Evolutionary conservation across 805 yeast genomes (phyloP).

Genomic region (Ogataea thermomethanolica): DNA sequence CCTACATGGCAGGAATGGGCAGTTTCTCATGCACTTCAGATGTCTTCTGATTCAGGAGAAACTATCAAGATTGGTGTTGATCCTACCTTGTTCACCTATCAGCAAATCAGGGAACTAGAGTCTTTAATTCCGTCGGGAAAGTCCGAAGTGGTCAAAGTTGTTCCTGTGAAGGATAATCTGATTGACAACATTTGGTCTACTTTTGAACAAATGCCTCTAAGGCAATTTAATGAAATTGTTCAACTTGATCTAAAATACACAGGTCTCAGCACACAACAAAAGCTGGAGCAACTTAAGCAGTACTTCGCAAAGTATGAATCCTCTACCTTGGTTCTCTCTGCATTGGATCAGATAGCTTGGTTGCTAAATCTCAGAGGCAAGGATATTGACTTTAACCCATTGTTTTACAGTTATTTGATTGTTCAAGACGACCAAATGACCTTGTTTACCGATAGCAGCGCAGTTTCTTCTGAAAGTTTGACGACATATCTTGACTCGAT

Average conservation of each 20-base stretch:
- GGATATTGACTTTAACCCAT: constrained; percentile 54
- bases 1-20: constrained; percentile 61
- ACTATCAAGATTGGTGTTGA: constrained; percentile 41
- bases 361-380: constrained; percentile 68
- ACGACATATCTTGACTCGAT: constrained; percentile 39
- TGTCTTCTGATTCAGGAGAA: constrained; percentile 43
- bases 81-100: constrained; percentile 45
- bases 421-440: constrained; percentile 39
- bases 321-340: constrained; percentile 36
- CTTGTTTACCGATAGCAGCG: constrained; percentile 39
- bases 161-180: constrained; percentile 46
- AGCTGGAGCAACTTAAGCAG: constrained; percentile 46
- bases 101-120: constrained; percentile 33
- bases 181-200: constrained; percentile 47
- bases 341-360: constrained; percentile 90
- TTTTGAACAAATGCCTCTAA: constrained; percentile 60
- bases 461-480: constrained; percentile 24
- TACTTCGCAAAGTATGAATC: constrained; percentile 34
- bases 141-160: constrained; percentile 34
- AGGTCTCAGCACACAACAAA: constrained; percentile 62
- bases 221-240: constrained; percentile 49
- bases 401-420: constrained; percentile 49
- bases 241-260: constrained; percentile 50
- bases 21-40: constrained; percentile 46
- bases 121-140: constrained; percentile 31